Conservation (phyloP, 805 yeast species). For the Lipomyces sp. region DNA sequence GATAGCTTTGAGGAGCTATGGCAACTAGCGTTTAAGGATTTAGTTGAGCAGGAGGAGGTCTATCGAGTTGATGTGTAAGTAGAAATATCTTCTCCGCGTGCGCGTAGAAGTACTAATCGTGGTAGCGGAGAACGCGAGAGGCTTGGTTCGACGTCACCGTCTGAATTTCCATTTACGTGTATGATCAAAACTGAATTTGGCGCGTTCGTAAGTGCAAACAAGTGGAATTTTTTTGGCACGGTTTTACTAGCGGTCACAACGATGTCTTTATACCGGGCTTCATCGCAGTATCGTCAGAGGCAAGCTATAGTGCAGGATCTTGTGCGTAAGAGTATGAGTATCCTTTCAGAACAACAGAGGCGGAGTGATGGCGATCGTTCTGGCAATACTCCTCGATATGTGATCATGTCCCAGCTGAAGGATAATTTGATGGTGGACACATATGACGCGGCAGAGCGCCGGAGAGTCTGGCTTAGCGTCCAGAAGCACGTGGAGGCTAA, state of each 20-base stretch:
- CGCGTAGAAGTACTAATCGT: neutral
- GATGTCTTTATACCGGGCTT: neutral
- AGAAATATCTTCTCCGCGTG: neutral
- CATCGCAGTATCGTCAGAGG: constrained; percentile 2
- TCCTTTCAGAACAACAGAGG: constrained; percentile 35
- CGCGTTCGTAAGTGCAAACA: constrained; percentile 17
- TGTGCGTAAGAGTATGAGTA: constrained; percentile 40
- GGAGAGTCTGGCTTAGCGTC: constrained; percentile 34
- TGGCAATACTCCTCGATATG: constrained; percentile 51
- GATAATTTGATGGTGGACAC: constrained; percentile 53
- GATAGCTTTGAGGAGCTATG: constrained; percentile 50
- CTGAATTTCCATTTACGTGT: constrained; percentile 27
- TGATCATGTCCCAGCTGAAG: constrained; percentile 69
- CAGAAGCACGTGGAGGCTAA: constrained; percentile 37
- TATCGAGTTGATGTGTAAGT: constrained; percentile 15
- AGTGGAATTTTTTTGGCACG: constrained; percentile 4
- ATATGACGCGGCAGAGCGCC: constrained; percentile 42
- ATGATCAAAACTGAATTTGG: constrained; percentile 12
- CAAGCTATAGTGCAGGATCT: constrained; percentile 23
- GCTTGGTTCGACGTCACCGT: constrained; percentile 24
- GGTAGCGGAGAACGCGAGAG: constrained; percentile 3
- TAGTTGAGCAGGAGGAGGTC: constrained; percentile 23
- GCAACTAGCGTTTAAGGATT: constrained; percentile 34
- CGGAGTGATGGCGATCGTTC: constrained; percentile 42
- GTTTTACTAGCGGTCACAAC: neutral